Conservation (phyloP, 192 early-diverging fungal species). For the Jimgerdemannia lactiflua region DNA sequence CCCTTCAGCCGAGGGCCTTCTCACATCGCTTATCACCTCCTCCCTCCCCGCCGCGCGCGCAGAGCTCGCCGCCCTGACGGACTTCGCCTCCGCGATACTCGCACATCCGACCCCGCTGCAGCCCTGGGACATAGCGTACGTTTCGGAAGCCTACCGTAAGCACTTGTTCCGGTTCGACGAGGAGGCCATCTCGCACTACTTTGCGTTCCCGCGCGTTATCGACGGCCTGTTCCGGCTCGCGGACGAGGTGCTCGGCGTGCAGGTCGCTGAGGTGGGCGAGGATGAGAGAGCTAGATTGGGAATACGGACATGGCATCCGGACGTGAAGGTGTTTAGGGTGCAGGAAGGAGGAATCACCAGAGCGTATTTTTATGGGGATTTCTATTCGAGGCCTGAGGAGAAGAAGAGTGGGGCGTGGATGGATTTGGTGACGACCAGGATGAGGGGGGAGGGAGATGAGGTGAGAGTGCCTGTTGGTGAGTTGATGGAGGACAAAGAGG, state of each 20-base stretch:
- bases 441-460: slow-evolving; percentile 22
- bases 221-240: slow-evolving; percentile 52
- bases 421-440: slow-evolving; percentile 48
- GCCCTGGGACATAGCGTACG: slow-evolving; percentile 50
- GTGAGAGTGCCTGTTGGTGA: slow-evolving; percentile 46
- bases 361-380: slow-evolving; percentile 64
- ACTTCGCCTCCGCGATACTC: slow-evolving; percentile 41
- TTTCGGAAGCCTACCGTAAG: slow-evolving; percentile 53
- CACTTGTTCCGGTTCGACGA: slow-evolving; percentile 47
- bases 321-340: slow-evolving; percentile 56
- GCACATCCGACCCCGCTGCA: slow-evolving; percentile 28
- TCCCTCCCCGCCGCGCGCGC: slow-evolving; percentile 37
- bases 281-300: slow-evolving; percentile 29
- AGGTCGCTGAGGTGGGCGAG: slow-evolving; percentile 37
- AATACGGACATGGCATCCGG: slow-evolving; percentile 50
- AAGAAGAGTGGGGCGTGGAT: slow-evolving; percentile 61
- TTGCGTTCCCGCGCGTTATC: slow-evolving; percentile 52
- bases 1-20: slow-evolving; percentile 34
- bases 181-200: slow-evolving; percentile 51
- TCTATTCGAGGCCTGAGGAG: slow-evolving; percentile 52
- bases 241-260: slow-evolving; percentile 43
- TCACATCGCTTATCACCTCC: slow-evolving; percentile 42
- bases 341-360: slow-evolving; percentile 35
- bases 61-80: slow-evolving; percentile 38
- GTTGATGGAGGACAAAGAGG: not conserved